Conservation (phyloP, 2,329 filamentous ascomycete species). For the Trichophyton benhamiae region DNA sequence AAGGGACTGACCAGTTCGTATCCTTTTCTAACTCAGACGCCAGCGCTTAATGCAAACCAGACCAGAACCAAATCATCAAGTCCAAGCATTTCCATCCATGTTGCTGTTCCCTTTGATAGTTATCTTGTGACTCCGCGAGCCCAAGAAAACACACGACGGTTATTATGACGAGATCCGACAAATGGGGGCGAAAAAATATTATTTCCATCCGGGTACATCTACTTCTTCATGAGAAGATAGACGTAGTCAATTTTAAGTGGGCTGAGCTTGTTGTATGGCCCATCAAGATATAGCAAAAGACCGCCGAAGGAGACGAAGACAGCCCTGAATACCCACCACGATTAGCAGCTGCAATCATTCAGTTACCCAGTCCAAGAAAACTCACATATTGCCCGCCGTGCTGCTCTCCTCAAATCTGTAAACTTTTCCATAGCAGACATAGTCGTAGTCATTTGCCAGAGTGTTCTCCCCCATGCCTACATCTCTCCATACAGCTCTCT, state of each 20-base stretch:
- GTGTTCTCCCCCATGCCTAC: slow-evolving; percentile 45
- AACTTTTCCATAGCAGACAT: slow-evolving; percentile 41
- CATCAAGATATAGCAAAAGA: slow-evolving; percentile 76
- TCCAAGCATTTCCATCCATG: neutral
- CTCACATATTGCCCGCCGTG: slow-evolving; percentile 73
- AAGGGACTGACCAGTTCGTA: slow-evolving; percentile 2
- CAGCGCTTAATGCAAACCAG: slow-evolving; percentile 27
- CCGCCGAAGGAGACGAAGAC: slow-evolving; percentile 92
- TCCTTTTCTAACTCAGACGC: slow-evolving; percentile 20
- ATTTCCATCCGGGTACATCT: slow-evolving; percentile 10
- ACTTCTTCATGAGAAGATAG: slow-evolving; percentile 92
- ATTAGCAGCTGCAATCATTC: neutral
- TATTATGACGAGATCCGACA: neutral
- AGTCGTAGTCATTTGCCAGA: slow-evolving; percentile 42
- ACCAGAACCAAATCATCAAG: neutral
- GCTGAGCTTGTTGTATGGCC: slow-evolving; percentile 90
- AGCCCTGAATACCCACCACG: slow-evolving; percentile 49
- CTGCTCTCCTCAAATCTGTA: slow-evolving; percentile 43
- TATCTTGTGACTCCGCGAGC: neutral
- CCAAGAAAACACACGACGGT: neutral
- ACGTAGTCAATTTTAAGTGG: slow-evolving; percentile 84
- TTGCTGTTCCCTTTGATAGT: neutral
- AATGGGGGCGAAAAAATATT: neutral
- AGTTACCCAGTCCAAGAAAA: neutral
- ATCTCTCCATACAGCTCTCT: slow-evolving; percentile 62